phyloP scores from a whole-genome alignment of 2,329 filamentous ascomycete genomes.

The Dothistroma septosporum region DNA sequence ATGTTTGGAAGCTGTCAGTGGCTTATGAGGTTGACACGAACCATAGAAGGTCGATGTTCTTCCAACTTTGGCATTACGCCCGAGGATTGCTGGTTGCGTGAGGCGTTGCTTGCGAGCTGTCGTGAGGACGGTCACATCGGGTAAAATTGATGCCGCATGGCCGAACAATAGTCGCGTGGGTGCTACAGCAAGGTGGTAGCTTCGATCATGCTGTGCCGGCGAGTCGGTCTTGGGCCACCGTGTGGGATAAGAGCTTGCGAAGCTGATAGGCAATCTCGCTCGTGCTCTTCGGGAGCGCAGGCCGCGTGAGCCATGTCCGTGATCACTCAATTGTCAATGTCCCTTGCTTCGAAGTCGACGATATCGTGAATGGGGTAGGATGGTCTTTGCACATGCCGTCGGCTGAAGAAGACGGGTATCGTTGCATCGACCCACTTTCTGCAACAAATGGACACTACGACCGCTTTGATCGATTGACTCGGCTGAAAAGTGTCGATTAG shows the following conservation, averaged over 20 bases:
- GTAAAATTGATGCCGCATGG: background rate
- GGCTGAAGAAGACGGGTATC: background rate
- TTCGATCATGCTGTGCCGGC: background rate
- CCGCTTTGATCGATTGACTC: too few species aligned
- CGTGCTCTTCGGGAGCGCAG: background rate
- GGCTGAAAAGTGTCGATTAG: too few species aligned
- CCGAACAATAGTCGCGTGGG: background rate
- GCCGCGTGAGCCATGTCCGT: background rate
- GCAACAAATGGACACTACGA: too few species aligned
- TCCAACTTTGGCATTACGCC: background rate
- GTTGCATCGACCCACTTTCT: background rate
- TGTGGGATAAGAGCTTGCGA: background rate
- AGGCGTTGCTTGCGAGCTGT: background rate
- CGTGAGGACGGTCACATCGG: background rate
- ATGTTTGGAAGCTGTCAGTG: background rate
- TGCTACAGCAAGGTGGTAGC: background rate
- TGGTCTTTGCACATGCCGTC: background rate
- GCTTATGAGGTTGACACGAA: conserved; percentile 1
- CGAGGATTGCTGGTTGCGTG: background rate
- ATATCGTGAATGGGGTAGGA: background rate
- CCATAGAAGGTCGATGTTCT: background rate
- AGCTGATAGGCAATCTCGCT: background rate
- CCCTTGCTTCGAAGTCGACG: background rate
- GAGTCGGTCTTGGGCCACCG: background rate
- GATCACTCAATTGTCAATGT: background rate